phyloP scores from a whole-genome alignment of 495 filamentous ascomycete species.

The Aspergillus egyptiacus region DNA sequence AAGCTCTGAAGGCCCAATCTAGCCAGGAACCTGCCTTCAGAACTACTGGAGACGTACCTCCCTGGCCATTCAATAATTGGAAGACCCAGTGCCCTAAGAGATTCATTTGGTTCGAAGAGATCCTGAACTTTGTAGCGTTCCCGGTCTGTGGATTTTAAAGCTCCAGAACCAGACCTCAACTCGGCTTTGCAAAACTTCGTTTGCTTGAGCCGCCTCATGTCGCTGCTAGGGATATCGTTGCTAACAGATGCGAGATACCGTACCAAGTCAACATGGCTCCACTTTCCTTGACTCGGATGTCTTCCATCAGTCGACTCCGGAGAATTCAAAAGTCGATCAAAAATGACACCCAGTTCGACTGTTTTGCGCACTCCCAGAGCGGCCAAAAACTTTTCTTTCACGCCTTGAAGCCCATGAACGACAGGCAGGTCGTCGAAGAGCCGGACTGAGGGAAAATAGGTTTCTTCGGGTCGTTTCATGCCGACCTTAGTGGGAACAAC shows the following conservation, averaged over 20 bases:
- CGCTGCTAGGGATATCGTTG: conserved; percentile 79
- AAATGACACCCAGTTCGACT: conserved; percentile 87
- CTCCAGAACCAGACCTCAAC: conserved; percentile 21
- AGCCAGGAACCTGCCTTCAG: conserved; percentile 67
- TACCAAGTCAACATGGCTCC: conserved; percentile 92
- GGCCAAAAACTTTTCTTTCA: conserved; percentile 84
- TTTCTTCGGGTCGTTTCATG: conserved; percentile 78
- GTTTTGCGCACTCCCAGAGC: conserved; percentile 77
- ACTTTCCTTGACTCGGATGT: conserved; percentile 47
- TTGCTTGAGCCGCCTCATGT: conserved; percentile 70
- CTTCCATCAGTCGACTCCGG: conserved; percentile 38
- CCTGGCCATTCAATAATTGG: conserved; percentile 85
- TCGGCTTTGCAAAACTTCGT: conserved; percentile 82
- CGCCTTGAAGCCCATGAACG: conserved; percentile 61
- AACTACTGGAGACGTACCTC: conserved; percentile 51
- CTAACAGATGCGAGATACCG: conserved; percentile 85
- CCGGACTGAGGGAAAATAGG: conserved; percentile 89
- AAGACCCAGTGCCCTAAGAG: conserved; percentile 60
- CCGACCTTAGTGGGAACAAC: conserved; percentile 88
- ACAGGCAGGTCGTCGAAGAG: conserved; percentile 90
- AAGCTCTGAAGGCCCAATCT: conserved; percentile 62
- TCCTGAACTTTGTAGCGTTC: conserved; percentile 74
- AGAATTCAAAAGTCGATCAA: conserved; percentile 68
- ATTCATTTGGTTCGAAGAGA: conserved; percentile 75
- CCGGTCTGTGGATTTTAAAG: conserved; percentile 24